Evolutionary conservation across 1,284 basidiomycete genomes (phyloP), one percentile per base, ranked within the genome.

Genomic region (Hemileia vastatrix): DNA sequence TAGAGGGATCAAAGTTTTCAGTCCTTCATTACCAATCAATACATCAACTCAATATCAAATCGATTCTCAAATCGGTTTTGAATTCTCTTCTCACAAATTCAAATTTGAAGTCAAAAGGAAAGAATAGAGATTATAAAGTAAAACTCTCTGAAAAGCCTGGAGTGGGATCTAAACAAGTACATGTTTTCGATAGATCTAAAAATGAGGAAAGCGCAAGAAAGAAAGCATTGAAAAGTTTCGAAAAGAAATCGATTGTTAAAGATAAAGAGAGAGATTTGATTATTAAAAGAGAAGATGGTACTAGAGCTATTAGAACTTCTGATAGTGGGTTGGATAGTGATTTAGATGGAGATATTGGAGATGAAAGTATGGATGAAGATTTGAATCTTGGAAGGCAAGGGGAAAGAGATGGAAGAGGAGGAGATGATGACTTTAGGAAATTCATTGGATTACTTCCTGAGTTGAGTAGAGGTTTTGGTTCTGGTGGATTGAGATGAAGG

Each of bases 1-100:
- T 4, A 57, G 73, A 6, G 56, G 68, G 33, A 43, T 72, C 18
- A 60, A 69, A 6, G 68, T 75, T n/a, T 74, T 72, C 45, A 73
- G 72, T 8, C 72, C 72, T 40, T 27, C 27, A 40, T 11, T 9
- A 40, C 36, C 15, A 15, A n/a, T 6, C 13, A 1, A 40, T 40
- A 15, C 3, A 11, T 9, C 3, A 15, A 40, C 2, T 9, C 8
- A 40, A 11, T 4, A 40, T 40, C 9, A 40, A 40, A 40, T 40
- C 3, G 36, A 11, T 9, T 9, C 8, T 9, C 9, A 15, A 11
- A 40, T 15, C 15, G 36, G 36, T 11, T 11, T 40, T 40, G 36
- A 40, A 40, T 40, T 27, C 27, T 27, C 27, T 27, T 6, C 27
- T 27, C 6, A 27, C 27, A 27, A 27, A 27, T 27, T 27, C 27